Evolutionary conservation across 2,329 filamentous ascomycete genomes (phyloP), one percentile per base, ranked within the genome.

Genomic region (Immersiporthe knoxdaviesiana): DNA sequence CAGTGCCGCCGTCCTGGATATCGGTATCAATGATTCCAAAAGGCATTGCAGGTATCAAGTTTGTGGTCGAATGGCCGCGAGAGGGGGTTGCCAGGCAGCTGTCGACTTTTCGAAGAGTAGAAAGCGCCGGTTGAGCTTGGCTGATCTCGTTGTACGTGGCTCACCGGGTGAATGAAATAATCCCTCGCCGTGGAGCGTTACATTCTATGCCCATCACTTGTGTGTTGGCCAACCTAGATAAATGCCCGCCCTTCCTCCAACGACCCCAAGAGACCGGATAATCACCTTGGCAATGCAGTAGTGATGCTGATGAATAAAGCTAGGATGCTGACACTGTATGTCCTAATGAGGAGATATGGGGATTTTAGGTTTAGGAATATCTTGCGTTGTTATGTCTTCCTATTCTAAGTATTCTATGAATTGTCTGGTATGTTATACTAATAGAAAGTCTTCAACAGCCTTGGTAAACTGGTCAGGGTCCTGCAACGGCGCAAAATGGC

Each of bases 401-500:
- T n/a, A n/a, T n/a, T n/a, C n/a, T n/a, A n/a, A n/a, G n/a, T 52
- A 52, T 52, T n/a, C n/a, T 52, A 24, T 52, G 18, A 52, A 52
- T 24, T 1, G 24, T 52, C n/a, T 52, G 47, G 10, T 24, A 52
- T 52, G 8, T 24, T 54, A 27, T 30, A 30, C 50, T 30, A 52
- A 79, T 54, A 73, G 52, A 78, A 80, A 32, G 73, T 69, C 70
- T 75, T 70, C 7, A 80, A 73, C 27, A 30, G 77, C 77, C 16
- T 71, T 68, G 2, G 78, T 74, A 63, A 80, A 80, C 70, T 78
- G 75, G 2, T 72, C 74, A 3, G 81, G 79, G 71, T 82, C 77
- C 71, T 83, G 81, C 21, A 82, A 44, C 1, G 81, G 81, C 47
- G 80, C 81, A 72, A 83, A 83, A 70, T 83, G 81, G 70, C 81